These are phyloP conservation scores for Durusdinium trenchii DNA, from an alignment of 73 alveolate genomes.

Conservation along the genomic window DNA sequence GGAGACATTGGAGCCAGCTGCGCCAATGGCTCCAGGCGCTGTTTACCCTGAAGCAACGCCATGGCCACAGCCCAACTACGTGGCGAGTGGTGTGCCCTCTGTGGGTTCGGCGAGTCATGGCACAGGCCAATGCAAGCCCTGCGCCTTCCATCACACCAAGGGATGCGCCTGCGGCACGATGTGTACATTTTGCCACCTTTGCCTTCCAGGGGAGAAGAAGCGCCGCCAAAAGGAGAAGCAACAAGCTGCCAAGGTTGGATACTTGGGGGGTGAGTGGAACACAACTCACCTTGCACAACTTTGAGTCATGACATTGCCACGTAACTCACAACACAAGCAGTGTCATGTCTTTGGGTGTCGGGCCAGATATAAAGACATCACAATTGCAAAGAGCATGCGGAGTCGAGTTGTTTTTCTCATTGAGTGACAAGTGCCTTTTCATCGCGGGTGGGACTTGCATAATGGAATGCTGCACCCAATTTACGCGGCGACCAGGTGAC, in stretches of 20 bases:
- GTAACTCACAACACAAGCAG: no score
- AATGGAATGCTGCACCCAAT: no score
- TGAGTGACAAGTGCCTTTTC: no score
- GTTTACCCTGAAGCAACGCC: background rate
- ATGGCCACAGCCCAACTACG: background rate
- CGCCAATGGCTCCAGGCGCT: background rate
- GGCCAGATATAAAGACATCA: no score
- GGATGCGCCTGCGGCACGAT: constrained; percentile 88
- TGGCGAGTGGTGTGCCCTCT: constrained; percentile 8
- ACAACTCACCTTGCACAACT: no score
- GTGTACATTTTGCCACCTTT: constrained; percentile 91
- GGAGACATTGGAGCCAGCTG: background rate
- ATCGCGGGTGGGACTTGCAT: no score
- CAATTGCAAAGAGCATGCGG: no score
- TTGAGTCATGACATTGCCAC: no score
- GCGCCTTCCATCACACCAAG: constrained; percentile 95
- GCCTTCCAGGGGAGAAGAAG: constrained; percentile 94
- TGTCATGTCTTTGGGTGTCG: no score
- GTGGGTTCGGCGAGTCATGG: constrained; percentile 83
- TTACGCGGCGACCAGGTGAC: no score
- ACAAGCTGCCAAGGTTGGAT: constrained; percentile 57
- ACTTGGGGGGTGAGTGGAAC: no score
- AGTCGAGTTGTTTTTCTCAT: no score
- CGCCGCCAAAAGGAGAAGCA: constrained; percentile 95
- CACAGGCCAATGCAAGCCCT: constrained; percentile 89